Evolutionary conservation across 1,139 yeast genomes (phyloP).

Genomic region (Kurtzmaniella quercitrusa): DNA sequence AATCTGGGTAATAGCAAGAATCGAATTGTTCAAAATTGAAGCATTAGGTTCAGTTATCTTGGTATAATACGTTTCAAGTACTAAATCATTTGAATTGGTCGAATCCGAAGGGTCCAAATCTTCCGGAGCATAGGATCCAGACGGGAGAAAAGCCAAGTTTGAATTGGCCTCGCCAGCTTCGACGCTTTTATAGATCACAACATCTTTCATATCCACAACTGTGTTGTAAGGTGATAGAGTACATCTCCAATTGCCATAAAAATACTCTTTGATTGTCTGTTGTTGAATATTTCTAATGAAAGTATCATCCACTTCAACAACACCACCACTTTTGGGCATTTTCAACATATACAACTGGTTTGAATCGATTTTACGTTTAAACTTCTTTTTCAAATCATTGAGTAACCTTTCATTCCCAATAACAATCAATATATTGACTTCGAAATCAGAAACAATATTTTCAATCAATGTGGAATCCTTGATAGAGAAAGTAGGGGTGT

Average conservation of each 20-base stretch:
- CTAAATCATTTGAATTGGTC: constrained; percentile 22
- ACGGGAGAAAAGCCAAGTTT: constrained; percentile 40
- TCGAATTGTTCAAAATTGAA: constrained; percentile 62
- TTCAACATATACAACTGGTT: constrained; percentile 48
- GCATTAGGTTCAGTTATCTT: constrained; percentile 45
- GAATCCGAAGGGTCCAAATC: constrained; percentile 16
- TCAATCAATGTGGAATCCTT: constrained; percentile 53
- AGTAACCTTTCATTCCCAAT: constrained; percentile 63
- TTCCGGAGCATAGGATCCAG: constrained; percentile 37
- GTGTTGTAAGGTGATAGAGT: constrained; percentile 70
- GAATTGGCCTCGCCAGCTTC: constrained; percentile 33
- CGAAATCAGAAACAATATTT: constrained; percentile 58
- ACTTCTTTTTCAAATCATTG: constrained; percentile 58
- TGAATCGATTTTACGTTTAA: constrained; percentile 34
- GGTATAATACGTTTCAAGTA: constrained; percentile 31
- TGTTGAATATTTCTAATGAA: constrained; percentile 71
- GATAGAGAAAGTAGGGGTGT: constrained; percentile 66
- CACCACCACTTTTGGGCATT: constrained; percentile 68
- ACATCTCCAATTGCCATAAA: constrained; percentile 69
- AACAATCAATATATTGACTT: constrained; percentile 52
- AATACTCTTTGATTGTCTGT: constrained; percentile 76
- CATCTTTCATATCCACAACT: constrained; percentile 35
- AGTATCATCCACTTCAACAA: constrained; percentile 67
- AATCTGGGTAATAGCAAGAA: constrained; percentile 70
- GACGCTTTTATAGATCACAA: constrained; percentile 36